Base-by-base conservation (phyloP, 352 stramenopile genomes). In the Globisporangium yorkense region DNA sequence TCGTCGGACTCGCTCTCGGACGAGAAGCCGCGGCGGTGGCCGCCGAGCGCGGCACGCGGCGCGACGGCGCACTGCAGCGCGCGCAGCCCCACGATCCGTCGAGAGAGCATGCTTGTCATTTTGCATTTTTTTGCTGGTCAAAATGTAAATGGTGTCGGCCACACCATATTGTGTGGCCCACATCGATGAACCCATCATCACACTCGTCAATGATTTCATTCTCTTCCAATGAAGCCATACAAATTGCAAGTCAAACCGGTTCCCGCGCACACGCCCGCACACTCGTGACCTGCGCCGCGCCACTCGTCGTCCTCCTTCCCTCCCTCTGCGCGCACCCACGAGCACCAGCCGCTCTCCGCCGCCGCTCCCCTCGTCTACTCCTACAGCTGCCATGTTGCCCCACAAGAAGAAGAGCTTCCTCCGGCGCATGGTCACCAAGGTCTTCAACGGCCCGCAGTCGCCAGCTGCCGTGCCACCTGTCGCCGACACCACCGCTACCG, bases 1-100 rank as follows among this genome's bases (percentile, higher is more conserved):
- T 77, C 72, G 35, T 68, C 50, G 5, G 48, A 31, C 13, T 56
- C 46, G 29, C 31, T 49, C 16, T 55, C 51, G 39, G 46, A 54
- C 55, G 56, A 60, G 53, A 62, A 62, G 12, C 39, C 18, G 41
- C 57, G 49, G 10, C 4, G 12, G 27, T 12, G 40, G 7, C 18
- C 18, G 18, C 43, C 6, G 43, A 43, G 46, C 21, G 46, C 50
- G 8, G 4, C 13, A 27, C 24, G 24, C 24, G n/a, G 18, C 16
- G 20, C 15, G 7, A 27, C 1, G 24, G 24, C 24, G 21, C 37
- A 5, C 3, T 12, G 21, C 9, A 18, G 21, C 7, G 51, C 27
- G 3, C 24, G 51, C 20, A 27, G 9, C 15, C 21, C 5, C 13
- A 21, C 39, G 6, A 39, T 21, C 7, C 37, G 18, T 49, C 13